Evolutionary conservation across 108 stramenopile genomes (phyloP).

Genomic region (Nitzschia palea): DNA sequence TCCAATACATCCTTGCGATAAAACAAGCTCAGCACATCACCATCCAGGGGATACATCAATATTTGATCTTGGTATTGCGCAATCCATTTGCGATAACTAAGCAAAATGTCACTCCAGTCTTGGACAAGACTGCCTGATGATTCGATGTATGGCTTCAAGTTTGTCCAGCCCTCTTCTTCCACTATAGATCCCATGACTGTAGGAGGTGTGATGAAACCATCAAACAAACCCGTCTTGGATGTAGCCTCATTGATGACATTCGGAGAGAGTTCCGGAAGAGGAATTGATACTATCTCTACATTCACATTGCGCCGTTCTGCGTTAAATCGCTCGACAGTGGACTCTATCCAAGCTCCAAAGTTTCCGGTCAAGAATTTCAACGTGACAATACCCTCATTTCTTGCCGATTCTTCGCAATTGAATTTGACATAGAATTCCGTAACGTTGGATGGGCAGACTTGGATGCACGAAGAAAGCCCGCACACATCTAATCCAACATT

Average conservation of each 20-base stretch:
- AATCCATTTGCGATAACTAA: slow-evolving; percentile 29
- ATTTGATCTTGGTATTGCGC: slow-evolving; percentile 30
- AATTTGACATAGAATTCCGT: neutral
- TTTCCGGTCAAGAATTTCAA: slow-evolving; percentile 3
- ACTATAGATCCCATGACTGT: slow-evolving; percentile 22
- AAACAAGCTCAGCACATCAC: slow-evolving; percentile 30
- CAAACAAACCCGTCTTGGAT: slow-evolving; percentile 21
- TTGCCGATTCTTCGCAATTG: neutral
- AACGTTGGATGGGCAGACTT: neutral
- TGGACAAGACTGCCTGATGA: neutral
- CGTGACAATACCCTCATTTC: neutral
- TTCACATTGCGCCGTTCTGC: neutral
- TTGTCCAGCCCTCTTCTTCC: slow-evolving; percentile 21
- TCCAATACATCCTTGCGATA: slow-evolving; percentile 42
- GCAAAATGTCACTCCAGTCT: slow-evolving; percentile 32
- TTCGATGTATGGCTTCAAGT: slow-evolving; percentile 22
- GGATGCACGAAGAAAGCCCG: neutral
- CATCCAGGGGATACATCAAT: slow-evolving; percentile 33
- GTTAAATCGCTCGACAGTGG: neutral
- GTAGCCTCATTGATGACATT: slow-evolving; percentile 25
- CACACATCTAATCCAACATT: neutral
- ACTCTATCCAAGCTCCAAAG: slow-evolving; percentile 1
- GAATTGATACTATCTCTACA: neutral
- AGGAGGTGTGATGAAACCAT: slow-evolving; percentile 31
- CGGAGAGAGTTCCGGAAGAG: slow-evolving; percentile 1